Percentiles rank a stretch among this genome's conserved stretches.
These are phyloP conservation scores for Cercophora samala DNA, from an alignment of 495 filamentous ascomycete species.

Conservation along the genomic window DNA sequence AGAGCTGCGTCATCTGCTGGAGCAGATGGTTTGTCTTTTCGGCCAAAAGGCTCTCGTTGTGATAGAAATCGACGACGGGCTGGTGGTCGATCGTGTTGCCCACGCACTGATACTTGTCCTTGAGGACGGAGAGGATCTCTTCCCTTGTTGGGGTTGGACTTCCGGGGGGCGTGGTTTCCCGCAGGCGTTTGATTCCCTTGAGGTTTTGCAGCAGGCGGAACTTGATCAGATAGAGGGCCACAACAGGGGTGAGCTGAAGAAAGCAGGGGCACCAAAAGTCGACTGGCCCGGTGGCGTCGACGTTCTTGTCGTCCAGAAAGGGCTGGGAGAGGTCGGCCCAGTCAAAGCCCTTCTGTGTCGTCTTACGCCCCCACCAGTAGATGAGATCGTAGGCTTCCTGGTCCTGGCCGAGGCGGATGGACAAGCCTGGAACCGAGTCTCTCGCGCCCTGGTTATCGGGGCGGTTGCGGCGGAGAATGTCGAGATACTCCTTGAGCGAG, in stretches of 20 bases:
- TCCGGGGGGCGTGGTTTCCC: not conserved
- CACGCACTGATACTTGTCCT: not conserved
- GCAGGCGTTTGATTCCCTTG: not conserved
- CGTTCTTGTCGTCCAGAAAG: constrained; percentile 37
- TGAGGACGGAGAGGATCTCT: constrained; percentile 6
- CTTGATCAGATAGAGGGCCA: constrained; percentile 19
- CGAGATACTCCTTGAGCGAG: constrained; percentile 35
- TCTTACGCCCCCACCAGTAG: constrained; percentile 44
- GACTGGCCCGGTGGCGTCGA: constrained; percentile 35
- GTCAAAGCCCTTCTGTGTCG: constrained; percentile 29
- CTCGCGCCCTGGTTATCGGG: constrained; percentile 49
- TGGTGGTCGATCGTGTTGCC: constrained; percentile 13
- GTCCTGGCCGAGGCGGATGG: constrained; percentile 48
- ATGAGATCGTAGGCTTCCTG: constrained; percentile 57
- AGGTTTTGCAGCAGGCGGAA: constrained; percentile 15
- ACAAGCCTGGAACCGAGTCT: constrained; percentile 38
- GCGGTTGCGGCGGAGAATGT: constrained; percentile 41
- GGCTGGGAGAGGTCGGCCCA: constrained; percentile 34
- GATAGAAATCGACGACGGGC: constrained; percentile 4
- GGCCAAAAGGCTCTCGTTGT: not conserved
- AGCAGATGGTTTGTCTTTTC: constrained; percentile 1
- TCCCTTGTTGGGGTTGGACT: not conserved
- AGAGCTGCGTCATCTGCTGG: constrained; percentile 7
- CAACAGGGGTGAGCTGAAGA: constrained; percentile 2
- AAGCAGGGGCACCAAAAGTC: constrained; percentile 15